Evolutionary conservation across 768 basidiomycete genomes (phyloP).

Genomic region (Lactarius pseudohatsudake): DNA sequence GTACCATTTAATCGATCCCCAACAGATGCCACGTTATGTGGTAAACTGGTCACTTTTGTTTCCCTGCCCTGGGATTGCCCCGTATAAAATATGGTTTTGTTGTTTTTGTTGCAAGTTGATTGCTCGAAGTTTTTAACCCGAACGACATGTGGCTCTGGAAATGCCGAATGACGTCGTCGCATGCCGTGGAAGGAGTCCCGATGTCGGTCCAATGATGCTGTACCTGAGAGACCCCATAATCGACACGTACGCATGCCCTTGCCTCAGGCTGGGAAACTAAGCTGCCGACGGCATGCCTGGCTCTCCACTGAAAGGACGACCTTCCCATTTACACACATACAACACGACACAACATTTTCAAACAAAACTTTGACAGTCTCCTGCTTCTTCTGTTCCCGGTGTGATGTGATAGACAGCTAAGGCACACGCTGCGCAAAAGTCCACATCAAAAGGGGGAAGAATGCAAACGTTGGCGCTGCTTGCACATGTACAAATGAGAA

Average conservation of each 20-base stretch:
- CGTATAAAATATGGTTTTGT: neutral
- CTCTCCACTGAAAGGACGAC: neutral
- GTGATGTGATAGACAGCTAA: neutral
- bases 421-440: neutral
- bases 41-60: neutral
- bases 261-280: neutral
- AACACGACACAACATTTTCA: neutral
- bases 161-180: constrained; percentile 22
- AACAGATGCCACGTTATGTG: neutral
- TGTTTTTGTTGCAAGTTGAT: neutral
- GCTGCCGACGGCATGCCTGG: neutral
- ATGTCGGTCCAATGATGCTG: constrained; percentile 8
- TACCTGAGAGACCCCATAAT: neutral
- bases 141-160: constrained; percentile 3
- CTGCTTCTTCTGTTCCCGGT: neutral
- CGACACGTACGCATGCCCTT: neutral
- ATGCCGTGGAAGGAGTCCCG: neutral
- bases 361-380: neutral
- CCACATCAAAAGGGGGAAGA: neutral
- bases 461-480: neutral
- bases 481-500: neutral
- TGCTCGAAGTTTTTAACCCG: neutral
- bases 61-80: neutral
- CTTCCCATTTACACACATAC: neutral
- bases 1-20: constrained; percentile 9